A percentile compares a stretch with the other conserved stretches of the same genome.
phyloP scores from a whole-genome alignment of 2,329 filamentous ascomycete genomes.

The Macrophomina tecta region DNA sequence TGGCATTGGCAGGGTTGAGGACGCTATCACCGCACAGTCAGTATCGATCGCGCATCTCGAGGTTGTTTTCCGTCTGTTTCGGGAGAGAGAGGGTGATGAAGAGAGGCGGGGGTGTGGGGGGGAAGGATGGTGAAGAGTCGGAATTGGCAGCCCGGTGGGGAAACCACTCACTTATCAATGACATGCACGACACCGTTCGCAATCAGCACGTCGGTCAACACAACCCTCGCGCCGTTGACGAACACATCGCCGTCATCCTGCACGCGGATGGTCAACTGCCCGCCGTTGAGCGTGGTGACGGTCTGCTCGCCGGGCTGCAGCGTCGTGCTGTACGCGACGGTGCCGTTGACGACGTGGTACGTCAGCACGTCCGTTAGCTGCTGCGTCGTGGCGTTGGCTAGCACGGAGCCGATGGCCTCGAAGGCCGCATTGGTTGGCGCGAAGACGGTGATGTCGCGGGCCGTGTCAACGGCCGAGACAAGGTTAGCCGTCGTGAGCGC shows the following conservation, averaged over 20 bases:
- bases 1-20: conserved; percentile 60
- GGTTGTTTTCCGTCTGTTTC: background rate
- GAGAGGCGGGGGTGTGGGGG: background rate
- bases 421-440: conserved; percentile 68
- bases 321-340: conserved; percentile 59
- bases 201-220: conserved; percentile 50
- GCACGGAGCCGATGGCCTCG: conserved; percentile 59
- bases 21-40: conserved; percentile 44
- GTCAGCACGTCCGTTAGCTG: conserved; percentile 61
- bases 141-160: background rate
- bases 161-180: conserved; percentile 57
- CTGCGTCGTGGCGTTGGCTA: conserved; percentile 54
- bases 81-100: background rate
- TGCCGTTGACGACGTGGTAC: conserved; percentile 68
- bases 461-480: conserved; percentile 48
- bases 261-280: conserved; percentile 49
- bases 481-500: conserved; percentile 49
- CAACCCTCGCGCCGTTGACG: conserved; percentile 52
- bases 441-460: conserved; percentile 66
- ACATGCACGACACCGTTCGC: conserved; percentile 58
- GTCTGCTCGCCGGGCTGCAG: conserved; percentile 49
- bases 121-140: background rate
- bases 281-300: conserved; percentile 46
- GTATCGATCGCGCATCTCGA: background rate
- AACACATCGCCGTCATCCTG: conserved; percentile 37